Evolutionary conservation across 345 rosid species (phyloP), one percentile per base, ranked within the genome.

Genomic region (Geranium rotundifolium): DNA sequence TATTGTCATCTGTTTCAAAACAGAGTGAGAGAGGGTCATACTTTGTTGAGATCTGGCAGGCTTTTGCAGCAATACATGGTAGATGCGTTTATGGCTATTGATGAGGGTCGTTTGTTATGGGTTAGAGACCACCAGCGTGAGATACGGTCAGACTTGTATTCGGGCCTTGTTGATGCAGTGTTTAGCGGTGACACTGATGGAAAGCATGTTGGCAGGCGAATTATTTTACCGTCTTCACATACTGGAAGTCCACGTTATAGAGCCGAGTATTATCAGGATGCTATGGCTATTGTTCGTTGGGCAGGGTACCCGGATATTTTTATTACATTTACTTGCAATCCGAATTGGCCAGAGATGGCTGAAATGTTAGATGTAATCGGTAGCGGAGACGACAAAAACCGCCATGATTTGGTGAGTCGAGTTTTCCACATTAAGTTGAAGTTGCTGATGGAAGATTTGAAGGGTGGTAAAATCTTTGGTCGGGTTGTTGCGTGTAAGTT

Each of bases 301-400:
- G n/a, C n/a, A n/a, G 57, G 65, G 1, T 64, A 65, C 20, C 65
- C 65, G 7, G 52, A 70, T 13, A 17, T 65, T 0, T 70, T 70
- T 9, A 39, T 59, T 4, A 70, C 65, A 0, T 70, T 65, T n/a
- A 70, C 65, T 7, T 64, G 49, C 15, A 65, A 70, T 56, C 57
- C 56, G 14, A 70, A 64, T 10, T 70, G 73, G 60, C 27, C 46
- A 0, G 30, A 70, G n/a, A 59, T 70, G 10, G 3, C 29, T 20
- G 5, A 61, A 13, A 14, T 61, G 13, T 14, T 61, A 4, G n/a
- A 61, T 8, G n/a, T 4, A 27, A 34, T 61, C 1, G 10, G n/a
- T 0, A 54, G 63, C n/a, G n/a, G 17, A 3, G 14, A 8, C 9
- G 27, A 17, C 1, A 46, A 60, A 29, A 18, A 60, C 16, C n/a